phyloP scores from a whole-genome alignment of 441 rosid genomes.

The Euphorbia schlechtendalii region DNA sequence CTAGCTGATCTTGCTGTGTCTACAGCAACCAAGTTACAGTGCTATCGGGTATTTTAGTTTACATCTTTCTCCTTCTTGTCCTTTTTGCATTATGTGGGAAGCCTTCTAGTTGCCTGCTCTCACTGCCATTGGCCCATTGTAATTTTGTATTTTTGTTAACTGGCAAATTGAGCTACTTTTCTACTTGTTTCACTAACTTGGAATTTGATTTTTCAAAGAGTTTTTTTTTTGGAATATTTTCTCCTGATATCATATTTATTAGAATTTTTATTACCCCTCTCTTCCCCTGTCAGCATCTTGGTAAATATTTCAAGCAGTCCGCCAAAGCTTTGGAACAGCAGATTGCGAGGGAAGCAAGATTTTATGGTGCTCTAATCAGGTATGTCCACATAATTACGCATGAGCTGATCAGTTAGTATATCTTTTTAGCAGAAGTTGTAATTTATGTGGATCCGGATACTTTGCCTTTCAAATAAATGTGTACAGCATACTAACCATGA shows the following conservation, averaged over 20 bases:
- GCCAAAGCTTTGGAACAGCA: slow-evolving; percentile 83
- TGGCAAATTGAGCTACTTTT: neutral
- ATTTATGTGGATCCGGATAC: neutral
- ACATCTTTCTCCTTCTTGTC: neutral
- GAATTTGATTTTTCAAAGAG: neutral
- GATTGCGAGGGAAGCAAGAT: slow-evolving; percentile 78
- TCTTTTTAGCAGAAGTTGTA: neutral
- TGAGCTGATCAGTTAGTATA: slow-evolving; percentile 1
- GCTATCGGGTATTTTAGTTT: slow-evolving; percentile 55
- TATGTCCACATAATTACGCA: slow-evolving; percentile 19
- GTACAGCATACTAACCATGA: neutral
- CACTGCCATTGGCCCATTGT: neutral
- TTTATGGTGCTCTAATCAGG: slow-evolving; percentile 97
- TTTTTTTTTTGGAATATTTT: neutral
- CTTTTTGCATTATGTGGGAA: neutral
- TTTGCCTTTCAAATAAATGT: slow-evolving; percentile 7
- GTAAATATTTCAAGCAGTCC: slow-evolving; percentile 91
- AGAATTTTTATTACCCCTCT: slow-evolving; percentile 12
- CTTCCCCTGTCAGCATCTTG: slow-evolving; percentile 57
- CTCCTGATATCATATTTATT: slow-evolving; percentile 3
- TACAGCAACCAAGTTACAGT: slow-evolving; percentile 84
- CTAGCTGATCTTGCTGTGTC: slow-evolving; percentile 79
- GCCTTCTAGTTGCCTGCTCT: neutral
- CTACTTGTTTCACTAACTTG: neutral
- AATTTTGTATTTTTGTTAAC: neutral